Evolutionary conservation across 2,329 filamentous ascomycete genomes (phyloP).

Genomic region (Stagonosporopsis vannaccii): DNA sequence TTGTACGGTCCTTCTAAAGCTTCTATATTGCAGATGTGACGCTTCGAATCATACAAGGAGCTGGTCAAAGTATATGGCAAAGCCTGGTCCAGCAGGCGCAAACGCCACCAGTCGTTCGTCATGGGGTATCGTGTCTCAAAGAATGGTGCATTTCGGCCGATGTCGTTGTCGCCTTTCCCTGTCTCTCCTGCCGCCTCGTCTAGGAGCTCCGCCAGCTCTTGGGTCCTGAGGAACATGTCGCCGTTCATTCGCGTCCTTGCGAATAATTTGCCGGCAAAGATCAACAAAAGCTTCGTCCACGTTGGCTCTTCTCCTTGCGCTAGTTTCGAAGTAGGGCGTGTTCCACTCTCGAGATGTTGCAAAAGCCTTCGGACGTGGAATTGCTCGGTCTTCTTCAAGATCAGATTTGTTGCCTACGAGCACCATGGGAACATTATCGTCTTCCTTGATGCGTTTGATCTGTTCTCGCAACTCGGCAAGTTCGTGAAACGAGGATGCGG

Average conservation of each 20-base stretch:
- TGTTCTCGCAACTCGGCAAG: conserved; percentile 83
- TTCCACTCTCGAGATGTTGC: conserved; percentile 86
- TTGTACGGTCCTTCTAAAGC: conserved; percentile 30
- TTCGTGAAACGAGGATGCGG: conserved; percentile 81
- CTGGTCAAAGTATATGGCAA: conserved; percentile 1
- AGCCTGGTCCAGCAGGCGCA: conserved; percentile 35
- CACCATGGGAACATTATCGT: conserved; percentile 83
- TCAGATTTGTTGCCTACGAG: conserved; percentile 94
- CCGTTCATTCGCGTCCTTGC: conserved; percentile 67
- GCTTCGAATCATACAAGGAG: conserved; percentile 1
- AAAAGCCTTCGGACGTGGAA: conserved; percentile 81
- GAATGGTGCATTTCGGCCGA: conserved; percentile 38
- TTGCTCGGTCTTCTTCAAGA: conserved; percentile 82
- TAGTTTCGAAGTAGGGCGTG: conserved; percentile 90
- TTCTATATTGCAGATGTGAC: conserved; percentile 26
- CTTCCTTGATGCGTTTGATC: conserved; percentile 89
- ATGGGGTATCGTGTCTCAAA: conserved; percentile 37
- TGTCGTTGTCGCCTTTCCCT: conserved; percentile 22
- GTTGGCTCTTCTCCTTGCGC: conserved; percentile 81
- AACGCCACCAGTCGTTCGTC: conserved; percentile 24
- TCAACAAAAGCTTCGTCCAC: conserved; percentile 91
- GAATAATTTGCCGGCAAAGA: conserved; percentile 82
- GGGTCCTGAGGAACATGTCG: conserved; percentile 28
- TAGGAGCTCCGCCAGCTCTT: conserved; percentile 7
- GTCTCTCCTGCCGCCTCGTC: conserved; percentile 17